A percentile compares a stretch with the other conserved stretches of the same genome.
Conservation (phyloP, 805 yeast species). For the Debaryomyces prosopidis region DNA sequence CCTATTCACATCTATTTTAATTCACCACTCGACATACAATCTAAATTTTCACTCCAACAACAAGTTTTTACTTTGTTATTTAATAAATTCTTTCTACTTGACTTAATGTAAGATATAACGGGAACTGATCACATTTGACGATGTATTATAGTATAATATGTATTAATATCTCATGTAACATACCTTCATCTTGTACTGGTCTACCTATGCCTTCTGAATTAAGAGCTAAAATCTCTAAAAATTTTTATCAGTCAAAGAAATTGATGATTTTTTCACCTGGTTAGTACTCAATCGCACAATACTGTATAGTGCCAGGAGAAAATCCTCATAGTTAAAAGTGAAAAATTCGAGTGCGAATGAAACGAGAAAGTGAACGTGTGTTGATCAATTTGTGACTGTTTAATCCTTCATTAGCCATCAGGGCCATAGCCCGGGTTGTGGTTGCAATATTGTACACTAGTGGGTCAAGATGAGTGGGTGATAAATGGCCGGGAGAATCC, state of each 20-base stretch:
- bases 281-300: not conserved
- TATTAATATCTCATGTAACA: conserved; percentile 19
- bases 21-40: too few relatives aligned
- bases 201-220: conserved; percentile 25
- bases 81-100: not conserved
- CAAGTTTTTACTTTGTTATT: not conserved
- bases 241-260: conserved; percentile 1
- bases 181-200: conserved; percentile 47
- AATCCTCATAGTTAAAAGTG: not conserved
- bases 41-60: too few relatives aligned
- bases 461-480: too few relatives aligned
- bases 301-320: not conserved
- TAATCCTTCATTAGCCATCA: not conserved
- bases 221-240: conserved; percentile 9
- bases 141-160: too few relatives aligned
- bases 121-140: too few relatives aligned
- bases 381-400: not conserved
- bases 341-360: not conserved
- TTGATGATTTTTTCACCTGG: conserved; percentile 1
- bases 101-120: not conserved
- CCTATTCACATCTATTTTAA: too few relatives aligned
- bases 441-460: too few relatives aligned
- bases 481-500: too few relatives aligned
- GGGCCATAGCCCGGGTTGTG: not conserved
- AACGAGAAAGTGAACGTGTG: not conserved